A percentile compares a stretch with the other conserved stretches of the same genome.
Conservation (phyloP, 805 yeast species). For the Metschnikowia amazonensis region DNA sequence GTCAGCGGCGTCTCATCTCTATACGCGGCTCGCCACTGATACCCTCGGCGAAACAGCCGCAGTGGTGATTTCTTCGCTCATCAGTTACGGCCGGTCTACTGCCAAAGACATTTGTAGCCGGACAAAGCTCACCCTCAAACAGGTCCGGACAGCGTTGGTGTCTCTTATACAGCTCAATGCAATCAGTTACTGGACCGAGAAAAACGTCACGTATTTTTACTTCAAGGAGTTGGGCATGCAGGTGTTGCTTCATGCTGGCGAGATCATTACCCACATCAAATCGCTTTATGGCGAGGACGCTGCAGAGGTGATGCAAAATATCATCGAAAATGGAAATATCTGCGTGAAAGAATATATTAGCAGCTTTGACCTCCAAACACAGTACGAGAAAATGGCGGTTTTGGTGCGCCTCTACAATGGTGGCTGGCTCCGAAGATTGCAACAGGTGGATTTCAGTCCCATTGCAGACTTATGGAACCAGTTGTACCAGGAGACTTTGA, state of each 20-base stretch:
- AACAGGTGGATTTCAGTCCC: conserved; percentile 31
- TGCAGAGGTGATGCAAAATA: conserved; percentile 65
- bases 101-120: conserved; percentile 49
- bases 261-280: conserved; percentile 55
- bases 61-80: conserved; percentile 52
- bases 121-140: conserved; percentile 44
- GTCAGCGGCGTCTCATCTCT: conserved; percentile 59
- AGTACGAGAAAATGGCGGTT: conserved; percentile 22
- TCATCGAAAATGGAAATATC: conserved; percentile 67
- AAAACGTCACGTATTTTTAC: conserved; percentile 44
- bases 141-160: conserved; percentile 64
- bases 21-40: conserved; percentile 48
- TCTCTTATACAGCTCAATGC: conserved; percentile 77
- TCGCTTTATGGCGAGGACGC: conserved; percentile 39
- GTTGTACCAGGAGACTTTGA: conserved; percentile 34
- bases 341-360: conserved; percentile 46
- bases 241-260: conserved; percentile 70
- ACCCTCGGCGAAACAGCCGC: conserved; percentile 76
- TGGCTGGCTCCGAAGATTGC: conserved; percentile 36
- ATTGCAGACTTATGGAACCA: conserved; percentile 38
- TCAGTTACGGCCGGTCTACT: conserved; percentile 65
- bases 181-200: conserved; percentile 59
- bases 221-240: conserved; percentile 63
- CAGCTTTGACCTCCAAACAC: conserved; percentile 21
- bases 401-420: conserved; percentile 29